Conservation (phyloP, 1,139 yeast genomes). For the Candida freyschussii region DNA sequence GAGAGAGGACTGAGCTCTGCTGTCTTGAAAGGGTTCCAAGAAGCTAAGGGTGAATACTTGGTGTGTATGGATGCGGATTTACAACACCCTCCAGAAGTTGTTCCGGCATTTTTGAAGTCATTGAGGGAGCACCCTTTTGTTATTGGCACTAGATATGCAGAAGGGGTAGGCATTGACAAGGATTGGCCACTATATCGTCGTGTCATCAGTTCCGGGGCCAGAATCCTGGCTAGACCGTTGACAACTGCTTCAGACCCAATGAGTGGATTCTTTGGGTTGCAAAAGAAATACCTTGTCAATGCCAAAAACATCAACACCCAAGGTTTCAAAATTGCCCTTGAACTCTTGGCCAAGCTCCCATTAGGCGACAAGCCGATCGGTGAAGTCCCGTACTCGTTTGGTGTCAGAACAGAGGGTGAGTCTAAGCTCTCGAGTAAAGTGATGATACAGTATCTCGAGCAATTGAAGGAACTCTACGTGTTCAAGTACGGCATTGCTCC, state of each 20-base stretch:
- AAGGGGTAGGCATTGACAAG: constrained; percentile 45
- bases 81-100: constrained; percentile 45
- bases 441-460: constrained; percentile 39
- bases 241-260: constrained; percentile 44
- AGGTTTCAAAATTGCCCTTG: constrained; percentile 44
- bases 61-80: constrained; percentile 47
- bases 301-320: constrained; percentile 34
- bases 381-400: constrained; percentile 44
- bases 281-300: constrained; percentile 34
- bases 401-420: constrained; percentile 46
- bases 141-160: constrained; percentile 43
- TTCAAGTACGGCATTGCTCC: constrained; percentile 38
- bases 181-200: constrained; percentile 45
- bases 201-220: constrained; percentile 41
- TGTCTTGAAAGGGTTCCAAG: constrained; percentile 39
- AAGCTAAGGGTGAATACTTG: constrained; percentile 39
- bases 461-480: constrained; percentile 38
- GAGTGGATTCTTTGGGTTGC: constrained; percentile 45
- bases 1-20: constrained; percentile 45
- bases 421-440: constrained; percentile 42
- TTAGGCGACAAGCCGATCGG: constrained; percentile 32
- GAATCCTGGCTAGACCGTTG: constrained; percentile 40
- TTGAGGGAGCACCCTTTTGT: constrained; percentile 37
- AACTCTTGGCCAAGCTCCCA: constrained; percentile 39
- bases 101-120: constrained; percentile 36